Percentiles rank a stretch among this genome's conserved stretches.
Evolutionary conservation across 2,329 filamentous ascomycete species (phyloP).

Genomic region (Aspergillus neotritici): DNA sequence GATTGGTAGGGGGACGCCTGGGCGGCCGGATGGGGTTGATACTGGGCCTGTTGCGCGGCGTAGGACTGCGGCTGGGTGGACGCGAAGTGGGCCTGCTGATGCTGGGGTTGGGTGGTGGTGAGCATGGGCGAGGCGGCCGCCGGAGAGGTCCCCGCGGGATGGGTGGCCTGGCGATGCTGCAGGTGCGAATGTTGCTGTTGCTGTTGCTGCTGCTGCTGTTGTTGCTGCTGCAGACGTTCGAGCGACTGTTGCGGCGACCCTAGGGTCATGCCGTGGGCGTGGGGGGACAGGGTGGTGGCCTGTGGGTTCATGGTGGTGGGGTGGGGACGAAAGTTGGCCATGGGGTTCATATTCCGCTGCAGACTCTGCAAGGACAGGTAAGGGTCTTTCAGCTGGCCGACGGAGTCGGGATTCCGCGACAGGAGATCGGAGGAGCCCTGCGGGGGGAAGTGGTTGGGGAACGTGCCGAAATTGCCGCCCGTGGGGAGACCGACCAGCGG

Average conservation of each 20-base stretch:
- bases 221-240: slow-evolving; percentile 27
- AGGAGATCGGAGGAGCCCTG: slow-evolving; percentile 27
- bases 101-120: slow-evolving; percentile 16
- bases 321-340: slow-evolving; percentile 26
- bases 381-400: slow-evolving; percentile 21
- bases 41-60: slow-evolving; percentile 8
- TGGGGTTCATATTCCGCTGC: slow-evolving; percentile 27
- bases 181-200: slow-evolving; percentile 7
- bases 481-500: slow-evolving; percentile 28
- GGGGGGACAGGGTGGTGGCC: slow-evolving; percentile 19
- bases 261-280: slow-evolving; percentile 24
- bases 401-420: slow-evolving; percentile 23
- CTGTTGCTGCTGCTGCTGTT: slow-evolving; percentile 21
- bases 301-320: slow-evolving; percentile 22
- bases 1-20: slow-evolving; percentile 4
- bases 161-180: slow-evolving; percentile 11
- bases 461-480: slow-evolving; percentile 23
- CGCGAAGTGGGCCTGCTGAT: slow-evolving; percentile 15
- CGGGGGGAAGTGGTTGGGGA: slow-evolving; percentile 22
- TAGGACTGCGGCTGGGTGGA: slow-evolving; percentile 8
- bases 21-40: slow-evolving; percentile 1
- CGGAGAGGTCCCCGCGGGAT: slow-evolving; percentile 10
- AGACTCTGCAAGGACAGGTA: slow-evolving; percentile 25
- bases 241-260: slow-evolving; percentile 29
- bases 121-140: slow-evolving; percentile 17